A percentile compares a stretch with the other conserved stretches of the same genome.
These are phyloP conservation scores for Penicillium sp. DNA, from an alignment of 2,329 filamentous ascomycete species.

Conservation along the genomic window DNA sequence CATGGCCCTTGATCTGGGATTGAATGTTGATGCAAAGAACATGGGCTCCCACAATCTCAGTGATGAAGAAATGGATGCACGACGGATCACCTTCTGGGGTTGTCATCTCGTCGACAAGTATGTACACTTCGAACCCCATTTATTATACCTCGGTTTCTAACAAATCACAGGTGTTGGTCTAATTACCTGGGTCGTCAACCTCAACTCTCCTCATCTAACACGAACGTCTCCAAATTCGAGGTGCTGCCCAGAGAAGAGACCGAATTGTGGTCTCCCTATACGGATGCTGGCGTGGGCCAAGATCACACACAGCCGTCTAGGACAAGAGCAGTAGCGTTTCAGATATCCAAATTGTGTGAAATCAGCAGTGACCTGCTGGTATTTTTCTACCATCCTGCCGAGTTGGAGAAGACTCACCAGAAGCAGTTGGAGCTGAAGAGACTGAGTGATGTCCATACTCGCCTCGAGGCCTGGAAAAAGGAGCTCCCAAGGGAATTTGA, in stretches of 20 bases:
- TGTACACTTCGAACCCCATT: conserved; percentile 28
- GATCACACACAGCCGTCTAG: conserved; percentile 78
- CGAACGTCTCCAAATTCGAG: conserved; percentile 86
- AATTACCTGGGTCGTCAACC: conserved; percentile 93
- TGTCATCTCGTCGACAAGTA: conserved; percentile 96
- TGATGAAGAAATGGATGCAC: conserved; percentile 85
- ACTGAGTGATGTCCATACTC: conserved; percentile 86
- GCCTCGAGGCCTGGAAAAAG: conserved; percentile 87
- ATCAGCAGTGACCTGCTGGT: conserved; percentile 90
- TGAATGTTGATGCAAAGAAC: conserved; percentile 81
- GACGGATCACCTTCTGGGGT: conserved; percentile 94
- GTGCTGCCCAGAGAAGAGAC: conserved; percentile 89
- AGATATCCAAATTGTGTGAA: conserved; percentile 83
- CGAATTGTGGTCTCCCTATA: conserved; percentile 85
- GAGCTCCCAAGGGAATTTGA: conserved; percentile 85
- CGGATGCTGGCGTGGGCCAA: conserved; percentile 77
- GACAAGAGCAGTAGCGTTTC: conserved; percentile 79
- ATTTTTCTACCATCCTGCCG: conserved; percentile 85
- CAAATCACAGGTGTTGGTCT: conserved; percentile 74
- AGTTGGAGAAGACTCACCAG: conserved; percentile 66
- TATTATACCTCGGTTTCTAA: conserved; percentile 21
- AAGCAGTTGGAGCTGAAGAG: conserved; percentile 89
- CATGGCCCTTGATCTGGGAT: conserved; percentile 92
- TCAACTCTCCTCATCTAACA: conserved; percentile 78
- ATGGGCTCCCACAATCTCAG: conserved; percentile 68